phyloP scores from a whole-genome alignment of 306 rosid species.

The Lithocarpus polystachyus region DNA sequence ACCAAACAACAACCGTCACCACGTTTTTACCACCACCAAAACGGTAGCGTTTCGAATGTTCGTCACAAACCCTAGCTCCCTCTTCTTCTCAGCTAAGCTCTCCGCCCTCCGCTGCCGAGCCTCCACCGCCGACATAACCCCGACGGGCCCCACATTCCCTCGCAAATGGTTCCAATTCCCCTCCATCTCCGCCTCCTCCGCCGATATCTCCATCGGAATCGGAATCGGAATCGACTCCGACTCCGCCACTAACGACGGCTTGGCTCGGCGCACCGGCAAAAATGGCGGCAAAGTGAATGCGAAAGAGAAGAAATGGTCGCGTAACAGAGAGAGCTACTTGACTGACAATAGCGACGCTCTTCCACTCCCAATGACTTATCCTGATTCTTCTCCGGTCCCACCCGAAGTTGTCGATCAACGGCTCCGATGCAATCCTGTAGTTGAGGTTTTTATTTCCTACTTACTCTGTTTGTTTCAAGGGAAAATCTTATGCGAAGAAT shows the following conservation, averaged over 20 bases:
- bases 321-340: conserved; percentile 72
- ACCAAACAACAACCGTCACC: background rate
- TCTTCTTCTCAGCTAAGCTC: conserved; percentile 31
- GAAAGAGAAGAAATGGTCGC: conserved; percentile 73
- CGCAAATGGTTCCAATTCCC: conserved; percentile 44
- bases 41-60: conserved; percentile 43
- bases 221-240: conserved; percentile 43
- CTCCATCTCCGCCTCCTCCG: conserved; percentile 33
- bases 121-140: conserved; percentile 39
- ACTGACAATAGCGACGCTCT: conserved; percentile 61
- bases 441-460: conserved; percentile 44
- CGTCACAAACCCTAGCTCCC: conserved; percentile 41
- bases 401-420: conserved; percentile 69
- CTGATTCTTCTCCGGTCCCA: conserved; percentile 72
- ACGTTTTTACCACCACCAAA: background rate
- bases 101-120: conserved; percentile 46
- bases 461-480: background rate
- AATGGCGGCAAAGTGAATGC: conserved; percentile 57
- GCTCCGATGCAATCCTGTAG: conserved; percentile 65
- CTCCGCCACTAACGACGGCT: conserved; percentile 30
- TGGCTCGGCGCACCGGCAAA: conserved; percentile 28
- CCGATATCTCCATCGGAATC: conserved; percentile 38
- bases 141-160: conserved; percentile 38
- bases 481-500: too few species aligned
- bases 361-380: conserved; percentile 87